Base-by-base conservation (phyloP, 306 rosid genomes). In the Pterocarpus santalinus region DNA sequence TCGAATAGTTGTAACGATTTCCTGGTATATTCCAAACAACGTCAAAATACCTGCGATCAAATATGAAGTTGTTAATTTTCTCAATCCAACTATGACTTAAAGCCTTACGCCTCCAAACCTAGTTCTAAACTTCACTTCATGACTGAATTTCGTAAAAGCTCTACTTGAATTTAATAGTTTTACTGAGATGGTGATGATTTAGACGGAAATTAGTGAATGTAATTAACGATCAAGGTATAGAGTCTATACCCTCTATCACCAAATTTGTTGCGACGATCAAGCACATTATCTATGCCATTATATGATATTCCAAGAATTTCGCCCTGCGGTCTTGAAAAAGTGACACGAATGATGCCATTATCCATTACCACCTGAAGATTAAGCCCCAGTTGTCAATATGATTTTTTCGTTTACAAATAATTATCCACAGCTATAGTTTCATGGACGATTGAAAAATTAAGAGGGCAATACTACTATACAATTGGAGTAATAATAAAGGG, bases 1-100 rank as follows among this genome's bases (percentile, higher is more conserved):
- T 85, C 83, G 66, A 67, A 28, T 49, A 38, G 15, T 5, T 4
- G 5, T 8, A 68, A 8, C 1, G 14, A 7, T 2, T 22, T 46
- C 53, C 75, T 0, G 73, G 84, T 5, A 5, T 2, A 70, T 85
- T 87, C 90, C 97, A 89, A 17, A 85, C 87, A 14, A 85, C 61
- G 71, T 92, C 93, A 86, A 88, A 86, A 63, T 92, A 92, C 80
- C 97, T 92, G 41, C 74, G 68, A 79, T 6, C 47, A 41, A 1
- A 16, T 47, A 51, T 0, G 2, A 30, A 32, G 1, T 2, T 28
- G 43, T 58, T 41, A 9, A 11, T 47, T 64, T 6, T 14, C 4
- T 74, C 30, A 44, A 63, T 60, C 2, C 6, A 41, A 41, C 17
- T 6, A n/a, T 22, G 41, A 17, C 30, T 3, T 47, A 38, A 38